Conservation (phyloP, 345 rosid species). For the Camelina sativa region DNA sequence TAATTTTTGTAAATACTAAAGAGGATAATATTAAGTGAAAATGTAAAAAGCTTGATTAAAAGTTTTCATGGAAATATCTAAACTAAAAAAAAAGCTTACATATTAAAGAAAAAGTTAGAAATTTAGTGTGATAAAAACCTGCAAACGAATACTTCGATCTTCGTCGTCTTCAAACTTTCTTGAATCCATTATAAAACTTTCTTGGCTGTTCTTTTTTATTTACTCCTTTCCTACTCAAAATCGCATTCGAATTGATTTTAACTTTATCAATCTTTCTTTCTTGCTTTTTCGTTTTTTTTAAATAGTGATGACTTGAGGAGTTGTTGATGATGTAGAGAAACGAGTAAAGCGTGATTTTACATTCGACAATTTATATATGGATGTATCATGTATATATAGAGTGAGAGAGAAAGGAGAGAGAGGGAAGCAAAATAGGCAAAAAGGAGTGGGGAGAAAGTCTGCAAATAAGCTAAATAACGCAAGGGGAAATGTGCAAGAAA, state of each 20-base stretch:
- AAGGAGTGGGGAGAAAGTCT: conserved; percentile 35
- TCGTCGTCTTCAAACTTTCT: conserved; percentile 44
- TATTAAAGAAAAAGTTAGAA: not conserved
- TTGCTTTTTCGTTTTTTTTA: conserved; percentile 2
- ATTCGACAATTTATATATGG: not conserved
- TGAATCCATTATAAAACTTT: conserved; percentile 44
- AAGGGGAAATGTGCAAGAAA: conserved; percentile 54
- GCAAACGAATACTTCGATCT: conserved; percentile 59
- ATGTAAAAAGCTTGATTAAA: not conserved
- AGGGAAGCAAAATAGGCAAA: conserved; percentile 9
- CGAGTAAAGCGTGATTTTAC: conserved; percentile 41
- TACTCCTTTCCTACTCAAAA: not conserved
- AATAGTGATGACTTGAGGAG: conserved; percentile 29
- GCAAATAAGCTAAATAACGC: conserved; percentile 36
- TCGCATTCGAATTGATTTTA: not conserved
- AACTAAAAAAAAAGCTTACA: not conserved
- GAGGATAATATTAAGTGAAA: not conserved
- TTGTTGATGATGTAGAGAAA: conserved; percentile 45
- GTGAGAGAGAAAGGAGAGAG: not conserved
- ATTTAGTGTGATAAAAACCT: conserved; percentile 36
- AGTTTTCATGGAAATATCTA: not conserved
- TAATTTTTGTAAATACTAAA: not conserved
- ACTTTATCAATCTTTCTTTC: conserved; percentile 1
- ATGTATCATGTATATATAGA: not conserved
- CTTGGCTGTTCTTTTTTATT: not conserved